A percentile compares a stretch with the other conserved stretches of the same genome.
These are phyloP conservation scores for Aspergillus eucalypticola DNA, from an alignment of 2,329 filamentous ascomycete genomes.

Conservation along the genomic window DNA sequence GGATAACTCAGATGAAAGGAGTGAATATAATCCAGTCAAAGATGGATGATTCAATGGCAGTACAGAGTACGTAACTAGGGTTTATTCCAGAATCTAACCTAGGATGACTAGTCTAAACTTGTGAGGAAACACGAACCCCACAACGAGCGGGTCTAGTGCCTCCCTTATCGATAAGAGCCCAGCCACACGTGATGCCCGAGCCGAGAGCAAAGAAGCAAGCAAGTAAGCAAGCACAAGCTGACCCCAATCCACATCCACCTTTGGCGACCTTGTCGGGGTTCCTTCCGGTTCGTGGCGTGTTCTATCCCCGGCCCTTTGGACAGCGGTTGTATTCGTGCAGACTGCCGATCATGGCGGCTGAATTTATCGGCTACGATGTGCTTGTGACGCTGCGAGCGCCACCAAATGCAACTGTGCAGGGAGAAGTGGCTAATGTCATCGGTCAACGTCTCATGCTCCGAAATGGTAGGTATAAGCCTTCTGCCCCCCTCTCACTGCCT, in stretches of 20 bases:
- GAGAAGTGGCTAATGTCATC: constrained; percentile 69
- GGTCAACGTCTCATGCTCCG: constrained; percentile 69
- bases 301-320: neutral
- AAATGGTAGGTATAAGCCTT: constrained; percentile 59
- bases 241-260: constrained; percentile 3
- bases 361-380: constrained; percentile 76
- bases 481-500: neutral
- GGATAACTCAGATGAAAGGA: too few species aligned
- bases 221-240: constrained; percentile 16
- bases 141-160: constrained; percentile 6
- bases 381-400: constrained; percentile 69
- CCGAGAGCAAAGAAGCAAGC: constrained; percentile 8
- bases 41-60: too few species aligned
- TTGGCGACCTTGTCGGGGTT: neutral
- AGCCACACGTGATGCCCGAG: constrained; percentile 24
- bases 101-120: too few species aligned
- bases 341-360: constrained; percentile 59
- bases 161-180: constrained; percentile 28
- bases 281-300: constrained; percentile 9
- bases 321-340: neutral
- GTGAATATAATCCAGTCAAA: too few species aligned
- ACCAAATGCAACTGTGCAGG: constrained; percentile 64
- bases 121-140: neutral
- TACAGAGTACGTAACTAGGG: too few species aligned
- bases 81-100: too few species aligned